Evolutionary conservation across 768 basidiomycete species (phyloP).

Genomic region (Naematelia aurantialba): DNA sequence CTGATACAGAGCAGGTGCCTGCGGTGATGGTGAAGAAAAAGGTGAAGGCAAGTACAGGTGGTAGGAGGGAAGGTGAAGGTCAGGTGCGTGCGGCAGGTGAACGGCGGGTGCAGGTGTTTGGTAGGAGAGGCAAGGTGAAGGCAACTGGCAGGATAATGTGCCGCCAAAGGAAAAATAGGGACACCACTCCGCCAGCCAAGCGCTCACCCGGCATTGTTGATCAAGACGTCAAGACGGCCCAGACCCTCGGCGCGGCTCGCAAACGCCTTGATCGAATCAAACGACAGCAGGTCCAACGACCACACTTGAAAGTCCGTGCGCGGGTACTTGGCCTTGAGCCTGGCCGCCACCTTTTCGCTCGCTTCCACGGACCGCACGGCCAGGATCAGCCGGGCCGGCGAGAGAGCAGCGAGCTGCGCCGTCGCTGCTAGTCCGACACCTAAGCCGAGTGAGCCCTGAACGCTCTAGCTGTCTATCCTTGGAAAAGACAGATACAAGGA

Average conservation of each 20-base stretch:
- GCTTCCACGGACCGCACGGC: conserved; percentile 14
- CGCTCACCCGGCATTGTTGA: conserved; percentile 28
- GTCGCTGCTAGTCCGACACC: conserved; percentile 21
- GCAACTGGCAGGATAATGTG: background rate
- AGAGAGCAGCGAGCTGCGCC: conserved; percentile 8
- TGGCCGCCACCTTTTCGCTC: conserved; percentile 5
- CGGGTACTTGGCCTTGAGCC: conserved; percentile 6
- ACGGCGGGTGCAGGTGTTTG: too few species aligned
- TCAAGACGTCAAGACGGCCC: conserved; percentile 15
- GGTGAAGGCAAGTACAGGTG: too few species aligned
- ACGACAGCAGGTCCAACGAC: conserved; percentile 11
- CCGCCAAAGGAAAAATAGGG: background rate
- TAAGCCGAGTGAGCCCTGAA: background rate
- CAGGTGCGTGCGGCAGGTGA: too few species aligned
- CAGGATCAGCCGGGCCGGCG: conserved; percentile 16
- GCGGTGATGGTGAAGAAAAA: too few species aligned
- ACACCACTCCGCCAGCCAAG: background rate
- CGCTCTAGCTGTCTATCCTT: background rate
- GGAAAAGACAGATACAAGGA: background rate
- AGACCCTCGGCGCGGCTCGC: background rate
- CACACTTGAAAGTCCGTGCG: conserved; percentile 9
- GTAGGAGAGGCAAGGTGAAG: background rate
- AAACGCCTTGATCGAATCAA: conserved; percentile 16
- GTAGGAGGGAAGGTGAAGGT: too few species aligned
- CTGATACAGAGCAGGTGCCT: background rate